Percentiles rank a stretch among this genome's conserved stretches.
Evolutionary conservation across 805 yeast genomes (phyloP).

Genomic region (Tanozyma kutaoensis): DNA sequence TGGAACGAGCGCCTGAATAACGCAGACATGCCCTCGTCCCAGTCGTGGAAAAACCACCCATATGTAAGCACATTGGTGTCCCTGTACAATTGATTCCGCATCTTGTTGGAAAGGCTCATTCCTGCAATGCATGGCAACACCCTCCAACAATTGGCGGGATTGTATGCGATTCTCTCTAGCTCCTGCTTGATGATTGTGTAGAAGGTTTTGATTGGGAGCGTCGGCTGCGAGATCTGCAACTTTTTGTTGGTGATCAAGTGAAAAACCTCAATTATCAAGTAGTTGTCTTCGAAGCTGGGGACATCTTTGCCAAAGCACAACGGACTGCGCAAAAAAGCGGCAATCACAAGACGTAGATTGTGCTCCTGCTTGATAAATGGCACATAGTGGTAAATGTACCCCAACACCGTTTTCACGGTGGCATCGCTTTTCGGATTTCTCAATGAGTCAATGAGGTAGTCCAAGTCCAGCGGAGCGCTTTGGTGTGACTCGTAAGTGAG

Average conservation of each 20-base stretch:
- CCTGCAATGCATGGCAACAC: constrained; percentile 36
- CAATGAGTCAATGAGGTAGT: constrained; percentile 31
- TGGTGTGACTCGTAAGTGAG: not conserved
- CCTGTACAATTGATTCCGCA: constrained; percentile 20
- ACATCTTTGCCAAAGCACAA: constrained; percentile 9
- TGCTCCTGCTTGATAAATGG: constrained; percentile 35
- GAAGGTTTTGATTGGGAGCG: constrained; percentile 29
- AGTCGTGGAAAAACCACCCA: constrained; percentile 19
- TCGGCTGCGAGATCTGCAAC: constrained; percentile 33
- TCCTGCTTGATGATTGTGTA: constrained; percentile 24
- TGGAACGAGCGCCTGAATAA: constrained; percentile 16
- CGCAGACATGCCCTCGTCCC: constrained; percentile 15
- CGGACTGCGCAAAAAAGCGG: constrained; percentile 31
- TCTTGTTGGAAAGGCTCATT: constrained; percentile 20
- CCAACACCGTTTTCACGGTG: constrained; percentile 20
- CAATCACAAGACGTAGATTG: constrained; percentile 30
- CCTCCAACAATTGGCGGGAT: constrained; percentile 30
- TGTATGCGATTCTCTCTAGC: constrained; percentile 12
- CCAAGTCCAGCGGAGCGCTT: constrained; percentile 27
- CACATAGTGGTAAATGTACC: constrained; percentile 36
- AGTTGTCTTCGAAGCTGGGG: constrained; percentile 15
- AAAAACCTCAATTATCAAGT: constrained; percentile 34
- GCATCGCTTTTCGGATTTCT: constrained; percentile 22
- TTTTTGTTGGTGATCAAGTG: constrained; percentile 32
- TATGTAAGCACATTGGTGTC: constrained; percentile 12